phyloP scores from a whole-genome alignment of 371 early-diverging fungal species.

The Mortierella sp. region DNA sequence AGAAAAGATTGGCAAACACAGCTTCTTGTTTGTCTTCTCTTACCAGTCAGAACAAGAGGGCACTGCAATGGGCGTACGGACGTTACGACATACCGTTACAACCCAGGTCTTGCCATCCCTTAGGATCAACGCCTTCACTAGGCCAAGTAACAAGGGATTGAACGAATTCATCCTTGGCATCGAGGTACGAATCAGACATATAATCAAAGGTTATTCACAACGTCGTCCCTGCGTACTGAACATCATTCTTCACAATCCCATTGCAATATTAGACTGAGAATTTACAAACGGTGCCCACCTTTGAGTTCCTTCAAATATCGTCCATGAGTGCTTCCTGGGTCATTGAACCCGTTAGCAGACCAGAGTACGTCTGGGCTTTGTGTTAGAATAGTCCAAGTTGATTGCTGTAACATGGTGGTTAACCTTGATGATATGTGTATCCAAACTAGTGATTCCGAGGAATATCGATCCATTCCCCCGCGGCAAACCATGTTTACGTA shows the following conservation, averaged over 20 bases:
- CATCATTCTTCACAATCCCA: neutral
- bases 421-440: neutral
- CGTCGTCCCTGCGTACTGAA: too few relatives aligned
- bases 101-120: slow-evolving; percentile 85
- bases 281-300: slow-evolving; percentile 67
- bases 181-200: slow-evolving; percentile 69
- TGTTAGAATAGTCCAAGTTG: neutral
- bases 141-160: slow-evolving; percentile 79
- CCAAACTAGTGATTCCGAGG: slow-evolving; percentile 45
- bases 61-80: slow-evolving; percentile 72
- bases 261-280: slow-evolving; percentile 67
- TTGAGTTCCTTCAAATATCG: slow-evolving; percentile 77
- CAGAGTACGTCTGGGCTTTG: slow-evolving; percentile 10
- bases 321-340: slow-evolving; percentile 80
- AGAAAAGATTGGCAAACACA: slow-evolving; percentile 89
- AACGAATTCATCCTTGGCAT: slow-evolving; percentile 90
- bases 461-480: slow-evolving; percentile 59
- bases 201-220: too few relatives aligned
- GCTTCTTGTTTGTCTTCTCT: slow-evolving; percentile 74
- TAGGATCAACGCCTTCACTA: slow-evolving; percentile 91
- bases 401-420: neutral
- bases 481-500: slow-evolving; percentile 73
- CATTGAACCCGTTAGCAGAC: slow-evolving; percentile 64
- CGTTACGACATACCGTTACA: slow-evolving; percentile 67
- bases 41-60: slow-evolving; percentile 79